Conservation (phyloP, 257 asterid species). For the Cordia subcordata region DNA sequence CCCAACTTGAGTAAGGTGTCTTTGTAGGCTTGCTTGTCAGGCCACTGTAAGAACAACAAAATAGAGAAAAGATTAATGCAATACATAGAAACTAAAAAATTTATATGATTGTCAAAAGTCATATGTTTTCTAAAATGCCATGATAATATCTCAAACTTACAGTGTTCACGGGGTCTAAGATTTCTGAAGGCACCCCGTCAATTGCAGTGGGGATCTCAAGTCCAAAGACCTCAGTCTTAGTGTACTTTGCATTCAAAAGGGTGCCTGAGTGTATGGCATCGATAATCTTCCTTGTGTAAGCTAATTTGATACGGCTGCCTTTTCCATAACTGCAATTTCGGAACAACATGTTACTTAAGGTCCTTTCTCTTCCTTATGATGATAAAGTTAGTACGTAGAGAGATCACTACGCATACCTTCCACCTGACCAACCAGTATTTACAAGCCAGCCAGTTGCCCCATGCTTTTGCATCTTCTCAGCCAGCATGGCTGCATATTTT, state of each 20-base stretch:
- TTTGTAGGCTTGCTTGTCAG: slow-evolving; percentile 59
- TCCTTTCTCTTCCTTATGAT: neutral
- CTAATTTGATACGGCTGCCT: slow-evolving; percentile 69
- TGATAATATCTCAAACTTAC: slow-evolving; percentile 30
- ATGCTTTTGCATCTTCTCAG: slow-evolving; percentile 71
- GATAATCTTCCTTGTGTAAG: slow-evolving; percentile 72
- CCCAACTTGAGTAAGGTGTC: slow-evolving; percentile 67
- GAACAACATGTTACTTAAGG: neutral
- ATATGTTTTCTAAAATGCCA: no score
- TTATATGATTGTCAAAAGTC: neutral
- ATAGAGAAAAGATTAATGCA: slow-evolving; percentile 1
- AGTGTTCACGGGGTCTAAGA: slow-evolving; percentile 69
- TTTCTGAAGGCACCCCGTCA: slow-evolving; percentile 78
- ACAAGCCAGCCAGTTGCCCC: slow-evolving; percentile 88
- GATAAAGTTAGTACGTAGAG: neutral
- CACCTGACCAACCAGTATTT: slow-evolving; percentile 87
- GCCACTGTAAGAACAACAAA: slow-evolving; percentile 52
- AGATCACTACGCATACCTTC: slow-evolving; percentile 37
- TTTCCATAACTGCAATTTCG: slow-evolving; percentile 51
- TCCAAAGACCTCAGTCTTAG: slow-evolving; percentile 65
- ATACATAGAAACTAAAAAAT: neutral
- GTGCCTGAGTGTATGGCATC: slow-evolving; percentile 70
- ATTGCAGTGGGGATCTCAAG: slow-evolving; percentile 66
- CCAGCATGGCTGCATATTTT: slow-evolving; percentile 70
- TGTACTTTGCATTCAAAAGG: slow-evolving; percentile 48